Base-by-base conservation (phyloP, 1,284 basidiomycete genomes). In the Ganoderma leucocontextum region DNA sequence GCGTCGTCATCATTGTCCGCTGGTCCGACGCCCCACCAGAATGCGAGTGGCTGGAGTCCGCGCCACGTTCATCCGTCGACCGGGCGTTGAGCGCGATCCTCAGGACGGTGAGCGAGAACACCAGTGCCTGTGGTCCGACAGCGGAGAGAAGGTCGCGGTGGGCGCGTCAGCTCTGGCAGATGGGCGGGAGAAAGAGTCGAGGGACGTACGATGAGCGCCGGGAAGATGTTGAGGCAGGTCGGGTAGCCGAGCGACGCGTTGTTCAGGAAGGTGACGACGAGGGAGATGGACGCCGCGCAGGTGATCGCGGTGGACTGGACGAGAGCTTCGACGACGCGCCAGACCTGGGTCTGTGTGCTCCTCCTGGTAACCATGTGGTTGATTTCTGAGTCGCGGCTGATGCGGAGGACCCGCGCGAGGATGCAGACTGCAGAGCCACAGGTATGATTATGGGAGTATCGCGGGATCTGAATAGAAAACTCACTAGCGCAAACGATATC, bases 251-350 rank as follows among this genome's bases (percentile, higher is more conserved):
- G 39, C 29, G 62, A 57, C 8, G 70, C 47, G 41, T 62, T 68
- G 19, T 58, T 25, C 29, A 68, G 36, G 59, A 49, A 58, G 17
- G 62, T 62, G 53, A 66, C 38, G 64, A 68, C 35, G 38, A 68
- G 62, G 12, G 62, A 49, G 25, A 71, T 44, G 53, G 63, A 62
- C 29, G 70, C 67, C 8, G 52, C 53, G 12, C 67, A 68, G 67
- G 66, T 66, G 12, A 71, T 60, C 4, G 67, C 66, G 2, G 70
- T 67, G 25, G 70, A 71, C 65, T 71, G 70, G 2, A 71, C 55
- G 41, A 68, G 58, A 17, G 70, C 65, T 29, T 66, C 64, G 33
- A 66, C n/a, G 38, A 71, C 67, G 19, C 55, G 29, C 55, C 55
- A 58, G 8, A 58, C 35, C 60, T 61, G 47, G 9, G 8, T 25